Evolutionary conservation across 2,329 filamentous ascomycete genomes (phyloP), one percentile per base, ranked within the genome.

Genomic region (Paecilomyces sp.): DNA sequence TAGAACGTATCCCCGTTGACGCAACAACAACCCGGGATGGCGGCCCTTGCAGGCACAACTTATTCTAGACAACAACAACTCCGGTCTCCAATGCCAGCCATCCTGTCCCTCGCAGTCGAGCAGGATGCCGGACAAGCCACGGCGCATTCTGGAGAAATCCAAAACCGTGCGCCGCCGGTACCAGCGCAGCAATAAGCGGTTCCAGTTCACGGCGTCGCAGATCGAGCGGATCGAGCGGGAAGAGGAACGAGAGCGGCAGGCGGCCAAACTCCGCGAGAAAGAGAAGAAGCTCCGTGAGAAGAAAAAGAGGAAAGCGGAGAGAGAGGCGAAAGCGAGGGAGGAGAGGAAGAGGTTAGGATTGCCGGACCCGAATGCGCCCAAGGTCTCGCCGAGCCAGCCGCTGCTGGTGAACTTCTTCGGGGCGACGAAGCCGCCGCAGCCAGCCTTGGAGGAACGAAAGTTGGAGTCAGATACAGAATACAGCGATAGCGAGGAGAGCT

Each of bases 211-310:
- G 12, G 67, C 70, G 4, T 69, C 72, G 2, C 68, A 75, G 58
- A 69, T 75, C n/a, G 67, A 66, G 30, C 67, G 69, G 13, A 73
- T 75, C 54, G 75, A 78, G 53, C 74, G 77, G 54, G 74, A 78
- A 55, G 72, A 79, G 59, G 72, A 76, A 33, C 71, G 73, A 41
- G 70, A 76, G 55, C 67, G 70, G 11, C 71, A 72, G 53, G 77
- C 76, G 0, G 73, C 78, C 62, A 74, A 68, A 5, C 66, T 75
- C 24, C 69, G 69, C 1, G 73, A 75, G 11, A 67, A 66, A 47
- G 73, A 75, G 59, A 72, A 71, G 60, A 69, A 64, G 57, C 69
- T 72, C 6, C 59, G 69, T 15, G 67, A 67, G 6, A 70, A 72
- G 41, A 74, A 73, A 63, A 75, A 73, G 60, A 71, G 69, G 57